These are phyloP conservation scores for Pythium periplocum DNA, from an alignment of 352 stramenopile species.

Conservation along the genomic window DNA sequence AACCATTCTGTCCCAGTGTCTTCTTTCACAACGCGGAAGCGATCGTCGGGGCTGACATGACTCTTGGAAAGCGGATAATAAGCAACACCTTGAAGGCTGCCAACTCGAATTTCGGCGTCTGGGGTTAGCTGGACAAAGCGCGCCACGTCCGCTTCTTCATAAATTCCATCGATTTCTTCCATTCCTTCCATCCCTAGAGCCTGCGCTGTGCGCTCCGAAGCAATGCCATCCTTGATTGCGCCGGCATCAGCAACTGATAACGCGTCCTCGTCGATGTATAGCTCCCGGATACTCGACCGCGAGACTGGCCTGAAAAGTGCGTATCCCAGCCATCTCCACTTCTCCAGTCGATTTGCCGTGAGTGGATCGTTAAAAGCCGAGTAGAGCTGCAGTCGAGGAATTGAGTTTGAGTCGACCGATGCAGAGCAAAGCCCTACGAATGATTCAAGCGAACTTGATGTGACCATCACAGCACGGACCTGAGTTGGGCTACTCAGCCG, in stretches of 20 bases:
- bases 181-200: neutral
- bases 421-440: slow-evolving; percentile 2
- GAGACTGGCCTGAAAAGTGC: slow-evolving; percentile 2
- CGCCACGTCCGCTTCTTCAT: too few relatives aligned
- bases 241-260: neutral
- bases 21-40: slow-evolving; percentile 1
- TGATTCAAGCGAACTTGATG: neutral
- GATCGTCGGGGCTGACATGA: neutral
- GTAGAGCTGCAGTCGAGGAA: neutral
- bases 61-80: too few relatives aligned
- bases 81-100: too few relatives aligned
- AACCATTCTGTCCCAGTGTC: slow-evolving; percentile 4
- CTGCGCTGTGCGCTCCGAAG: neutral
- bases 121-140: too few relatives aligned
- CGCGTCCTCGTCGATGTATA: slow-evolving; percentile 3
- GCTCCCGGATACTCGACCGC: neutral
- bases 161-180: too few relatives aligned
- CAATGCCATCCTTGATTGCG: neutral
- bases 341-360: slow-evolving; percentile 1
- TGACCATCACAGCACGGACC: neutral
- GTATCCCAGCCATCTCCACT: slow-evolving; percentile 5
- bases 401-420: neutral
- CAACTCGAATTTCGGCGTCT: too few relatives aligned
- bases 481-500: neutral
- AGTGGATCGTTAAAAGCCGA: neutral